Conservation (phyloP, 2,329 filamentous ascomycete genomes). For the Calycina marina region DNA sequence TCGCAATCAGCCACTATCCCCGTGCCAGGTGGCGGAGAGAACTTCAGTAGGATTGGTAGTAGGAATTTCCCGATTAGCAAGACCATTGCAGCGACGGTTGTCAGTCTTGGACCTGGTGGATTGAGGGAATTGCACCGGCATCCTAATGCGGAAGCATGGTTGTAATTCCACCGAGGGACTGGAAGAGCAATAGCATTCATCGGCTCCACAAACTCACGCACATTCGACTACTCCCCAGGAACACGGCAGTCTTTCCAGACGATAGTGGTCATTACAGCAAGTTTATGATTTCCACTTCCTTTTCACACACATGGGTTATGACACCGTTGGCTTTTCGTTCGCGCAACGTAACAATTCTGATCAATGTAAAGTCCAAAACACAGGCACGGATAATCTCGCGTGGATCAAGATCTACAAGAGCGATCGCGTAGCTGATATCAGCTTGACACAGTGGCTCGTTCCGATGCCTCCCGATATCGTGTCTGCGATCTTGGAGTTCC, state of each 20-base stretch:
- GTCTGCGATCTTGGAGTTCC: constrained; percentile 42
- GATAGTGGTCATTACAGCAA: constrained; percentile 34
- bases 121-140: constrained; percentile 54
- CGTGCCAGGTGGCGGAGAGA: constrained; percentile 33
- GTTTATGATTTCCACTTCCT: no score
- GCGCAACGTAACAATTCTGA: no score
- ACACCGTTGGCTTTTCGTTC: no score
- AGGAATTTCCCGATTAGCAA: constrained; percentile 39
- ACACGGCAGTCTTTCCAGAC: constrained; percentile 53
- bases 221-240: constrained; percentile 26
- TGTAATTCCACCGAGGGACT: constrained; percentile 40
- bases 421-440: constrained; percentile 51
- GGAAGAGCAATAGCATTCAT: constrained; percentile 41
- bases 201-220: constrained; percentile 31
- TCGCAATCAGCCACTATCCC: constrained; percentile 28
- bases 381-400: constrained; percentile 44
- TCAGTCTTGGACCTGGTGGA: constrained; percentile 44
- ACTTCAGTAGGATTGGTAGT: constrained; percentile 44
- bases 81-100: constrained; percentile 39
- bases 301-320: no score
- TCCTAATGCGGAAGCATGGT: constrained; percentile 42
- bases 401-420: constrained; percentile 59
- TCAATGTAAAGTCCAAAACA: no score
- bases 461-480: constrained; percentile 50
- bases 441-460: constrained; percentile 54